Base-by-base conservation (phyloP, 2,329 filamentous ascomycete species). In the Hypoxylon sp. region DNA sequence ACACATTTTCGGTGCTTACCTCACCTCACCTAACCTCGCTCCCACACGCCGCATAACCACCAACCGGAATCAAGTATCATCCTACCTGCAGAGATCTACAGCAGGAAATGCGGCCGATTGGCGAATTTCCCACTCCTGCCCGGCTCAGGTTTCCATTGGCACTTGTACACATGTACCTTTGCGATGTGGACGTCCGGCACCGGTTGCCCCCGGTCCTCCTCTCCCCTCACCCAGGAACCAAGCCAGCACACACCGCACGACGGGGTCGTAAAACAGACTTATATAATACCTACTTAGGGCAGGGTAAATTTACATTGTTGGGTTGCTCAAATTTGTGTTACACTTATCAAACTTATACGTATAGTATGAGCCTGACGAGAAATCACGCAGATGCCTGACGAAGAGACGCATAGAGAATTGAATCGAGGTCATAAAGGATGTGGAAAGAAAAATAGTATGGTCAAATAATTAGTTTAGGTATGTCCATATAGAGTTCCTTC, bases 101-200 rank as follows among this genome's bases (percentile, higher is more conserved):
- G 24, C 29, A 37, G 47, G 61, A 48, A 44, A 24, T 22, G 2
- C 50, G 51, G 14, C 53, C 35, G 54, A 69, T 69, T 59, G 47
- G 66, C 26, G 46, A 63, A 37, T 35, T 51, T 35, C 19, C 22
- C 29, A 33, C 51, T 57, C 39, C n/a, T 1, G 3, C 44, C 26
- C 22, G 13, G 39, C 39, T 24, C 51, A 13, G 37, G n/a, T 37
- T 57, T 37, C 51, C 46, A 67, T 67, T 70, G 51, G 63, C 42
- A 4, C 39, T 44, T 58, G n/a, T 33, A 31, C 42, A 11, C 35
- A 52, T 37, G 37, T 44, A 55, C 50, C 47, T 47, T 47, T 2
- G 26, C 52, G 42, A 11, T 10, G 17, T 42, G 37, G 37, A 42
- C n/a, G 11, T 66, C 58, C 62, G 66, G 66, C 62, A 55, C 63